These are phyloP conservation scores for Xylaria sp. DNA, from an alignment of 2,329 filamentous ascomycete genomes.

Conservation along the genomic window DNA sequence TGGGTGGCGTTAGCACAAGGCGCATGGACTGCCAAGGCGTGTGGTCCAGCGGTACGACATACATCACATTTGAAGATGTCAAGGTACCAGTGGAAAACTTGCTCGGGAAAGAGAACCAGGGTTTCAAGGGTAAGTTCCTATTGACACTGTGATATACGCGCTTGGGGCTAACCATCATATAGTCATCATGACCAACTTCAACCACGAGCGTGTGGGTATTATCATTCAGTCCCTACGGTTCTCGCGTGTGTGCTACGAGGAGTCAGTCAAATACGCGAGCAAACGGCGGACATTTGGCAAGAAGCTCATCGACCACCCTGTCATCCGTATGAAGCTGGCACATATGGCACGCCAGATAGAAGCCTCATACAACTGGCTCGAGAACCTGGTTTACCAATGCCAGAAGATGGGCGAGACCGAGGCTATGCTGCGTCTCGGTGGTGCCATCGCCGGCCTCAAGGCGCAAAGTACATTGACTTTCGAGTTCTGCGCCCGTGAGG, in stretches of 20 bases:
- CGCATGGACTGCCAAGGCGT: slow-evolving; percentile 99
- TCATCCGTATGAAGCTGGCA: slow-evolving; percentile 96
- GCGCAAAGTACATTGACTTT: slow-evolving; percentile 94
- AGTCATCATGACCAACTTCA: slow-evolving; percentile 99
- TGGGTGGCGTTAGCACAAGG: slow-evolving; percentile 87
- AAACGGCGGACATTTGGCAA: slow-evolving; percentile 98
- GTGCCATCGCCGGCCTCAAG: slow-evolving; percentile 92
- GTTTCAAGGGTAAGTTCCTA: slow-evolving; percentile 76
- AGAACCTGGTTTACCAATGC: slow-evolving; percentile 94
- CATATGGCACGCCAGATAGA: slow-evolving; percentile 99
- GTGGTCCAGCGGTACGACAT: slow-evolving; percentile 94
- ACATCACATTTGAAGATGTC: slow-evolving; percentile 98
- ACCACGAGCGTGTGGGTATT: slow-evolving; percentile 98
- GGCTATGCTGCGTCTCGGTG: slow-evolving; percentile 94
- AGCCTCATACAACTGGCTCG: slow-evolving; percentile 95
- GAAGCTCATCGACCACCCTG: slow-evolving; percentile 94
- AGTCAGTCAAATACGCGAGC: slow-evolving; percentile 95
- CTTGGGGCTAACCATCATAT: slow-evolving; percentile 26
- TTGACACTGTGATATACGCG: not conserved
- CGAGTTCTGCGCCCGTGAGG: slow-evolving; percentile 97
- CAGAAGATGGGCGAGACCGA: slow-evolving; percentile 92
- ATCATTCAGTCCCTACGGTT: slow-evolving; percentile 98
- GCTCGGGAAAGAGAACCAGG: slow-evolving; percentile 96
- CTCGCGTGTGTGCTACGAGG: slow-evolving; percentile 95
- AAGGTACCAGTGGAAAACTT: slow-evolving; percentile 99